Percentiles rank a stretch among this genome's conserved stretches.
phyloP scores from a whole-genome alignment of 768 basidiomycete species.

The Steccherinum ochraceum region DNA sequence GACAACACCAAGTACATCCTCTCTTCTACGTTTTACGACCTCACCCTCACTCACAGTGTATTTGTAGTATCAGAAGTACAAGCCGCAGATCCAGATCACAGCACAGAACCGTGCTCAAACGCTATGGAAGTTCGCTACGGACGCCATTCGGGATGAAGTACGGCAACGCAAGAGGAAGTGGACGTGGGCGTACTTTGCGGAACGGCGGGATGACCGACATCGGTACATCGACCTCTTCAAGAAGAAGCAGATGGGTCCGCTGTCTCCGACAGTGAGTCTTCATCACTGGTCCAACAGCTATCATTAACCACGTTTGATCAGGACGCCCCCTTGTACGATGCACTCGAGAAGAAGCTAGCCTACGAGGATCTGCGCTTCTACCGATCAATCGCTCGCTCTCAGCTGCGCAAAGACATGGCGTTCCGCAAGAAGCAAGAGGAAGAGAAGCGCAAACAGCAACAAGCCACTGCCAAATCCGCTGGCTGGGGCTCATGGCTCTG shows the following conservation, averaged over 20 bases:
- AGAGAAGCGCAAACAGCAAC: slow-evolving; percentile 51
- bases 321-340: slow-evolving; percentile 50
- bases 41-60: slow-evolving; percentile 8
- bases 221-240: slow-evolving; percentile 82
- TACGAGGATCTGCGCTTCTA: slow-evolving; percentile 98
- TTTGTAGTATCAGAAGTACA: slow-evolving; percentile 77
- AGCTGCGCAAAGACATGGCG: slow-evolving; percentile 78
- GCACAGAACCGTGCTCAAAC: slow-evolving; percentile 55
- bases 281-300: background rate
- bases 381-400: slow-evolving; percentile 87
- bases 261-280: slow-evolving; percentile 48
- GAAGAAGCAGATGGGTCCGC: slow-evolving; percentile 52
- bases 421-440: slow-evolving; percentile 61
- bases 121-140: slow-evolving; percentile 70
- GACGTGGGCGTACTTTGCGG: slow-evolving; percentile 88
- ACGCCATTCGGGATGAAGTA: slow-evolving; percentile 76
- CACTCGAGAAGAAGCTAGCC: slow-evolving; percentile 73
- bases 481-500: slow-evolving; percentile 79
- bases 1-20: slow-evolving; percentile 65
- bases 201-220: slow-evolving; percentile 83
- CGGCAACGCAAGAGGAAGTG: slow-evolving; percentile 79
- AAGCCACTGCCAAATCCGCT: slow-evolving; percentile 34
- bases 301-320: slow-evolving; percentile 17
- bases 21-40: background rate
- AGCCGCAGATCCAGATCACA: slow-evolving; percentile 59